Evolutionary conservation across 164 flowering plant species (phyloP).

Genomic region (Stephania cephalantha): DNA sequence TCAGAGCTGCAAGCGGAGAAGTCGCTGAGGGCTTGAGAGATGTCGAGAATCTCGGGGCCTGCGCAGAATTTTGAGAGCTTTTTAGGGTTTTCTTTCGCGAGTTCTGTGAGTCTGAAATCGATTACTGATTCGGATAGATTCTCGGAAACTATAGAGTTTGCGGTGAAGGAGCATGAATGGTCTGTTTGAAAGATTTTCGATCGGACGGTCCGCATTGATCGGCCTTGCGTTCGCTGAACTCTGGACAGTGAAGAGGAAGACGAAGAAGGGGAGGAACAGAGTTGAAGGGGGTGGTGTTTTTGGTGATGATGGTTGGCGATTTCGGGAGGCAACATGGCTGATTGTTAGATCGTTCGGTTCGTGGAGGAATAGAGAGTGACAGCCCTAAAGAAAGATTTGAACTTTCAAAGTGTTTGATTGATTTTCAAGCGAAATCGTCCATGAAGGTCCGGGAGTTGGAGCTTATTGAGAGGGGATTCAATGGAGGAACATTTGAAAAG

Average conservation of each 20-base stretch:
- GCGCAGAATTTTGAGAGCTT: slow-evolving; percentile 8
- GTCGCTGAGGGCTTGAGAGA: slow-evolving; percentile 80
- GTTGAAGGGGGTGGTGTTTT: not conserved
- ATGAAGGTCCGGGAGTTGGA: not conserved
- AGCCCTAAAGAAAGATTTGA: not conserved
- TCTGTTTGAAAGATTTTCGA: slow-evolving; percentile 43
- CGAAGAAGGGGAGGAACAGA: not conserved
- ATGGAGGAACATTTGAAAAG: not conserved
- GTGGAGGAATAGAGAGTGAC: not conserved
- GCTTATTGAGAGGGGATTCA: not conserved
- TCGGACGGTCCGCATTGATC: slow-evolving; percentile 88
- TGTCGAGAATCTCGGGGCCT: slow-evolving; percentile 38
- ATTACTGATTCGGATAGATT: slow-evolving; percentile 68
- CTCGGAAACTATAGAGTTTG: slow-evolving; percentile 38
- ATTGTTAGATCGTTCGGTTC: not conserved
- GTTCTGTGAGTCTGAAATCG: slow-evolving; percentile 70
- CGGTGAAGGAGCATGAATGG: slow-evolving; percentile 21
- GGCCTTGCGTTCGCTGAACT: slow-evolving; percentile 32
- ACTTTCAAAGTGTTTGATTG: not conserved
- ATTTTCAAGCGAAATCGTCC: not conserved
- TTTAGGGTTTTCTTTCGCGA: slow-evolving; percentile 28
- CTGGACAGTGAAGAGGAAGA: slow-evolving; percentile 9
- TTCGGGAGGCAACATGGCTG: slow-evolving; percentile 5
- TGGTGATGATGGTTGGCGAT: not conserved
- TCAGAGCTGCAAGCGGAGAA: slow-evolving; percentile 83